These are phyloP conservation scores for Cairneyella variabilis DNA, from an alignment of 495 filamentous ascomycete species.

Conservation along the genomic window DNA sequence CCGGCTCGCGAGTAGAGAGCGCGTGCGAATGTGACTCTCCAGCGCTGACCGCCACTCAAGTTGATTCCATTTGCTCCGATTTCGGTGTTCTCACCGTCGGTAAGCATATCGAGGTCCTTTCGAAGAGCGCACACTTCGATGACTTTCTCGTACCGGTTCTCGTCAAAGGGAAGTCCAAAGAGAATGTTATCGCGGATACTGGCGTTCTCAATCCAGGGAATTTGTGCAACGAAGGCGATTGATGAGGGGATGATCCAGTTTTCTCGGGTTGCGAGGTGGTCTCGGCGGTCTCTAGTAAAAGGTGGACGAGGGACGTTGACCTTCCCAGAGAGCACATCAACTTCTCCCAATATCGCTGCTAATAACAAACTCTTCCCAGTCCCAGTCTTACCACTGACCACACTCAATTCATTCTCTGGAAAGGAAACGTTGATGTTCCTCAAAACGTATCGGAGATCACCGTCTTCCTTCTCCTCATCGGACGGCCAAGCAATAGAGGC, in stretches of 20 bases:
- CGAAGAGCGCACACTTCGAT: conserved; percentile 65
- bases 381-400: conserved; percentile 66
- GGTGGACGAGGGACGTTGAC: conserved; percentile 49
- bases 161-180: conserved; percentile 66
- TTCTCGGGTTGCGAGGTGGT: conserved; percentile 52
- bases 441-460: conserved; percentile 55
- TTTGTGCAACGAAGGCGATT: conserved; percentile 77
- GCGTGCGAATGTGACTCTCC: conserved; percentile 74
- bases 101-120: conserved; percentile 71
- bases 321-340: conserved; percentile 48
- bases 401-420: conserved; percentile 62
- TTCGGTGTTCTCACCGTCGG: conserved; percentile 72
- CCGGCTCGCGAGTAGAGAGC: conserved; percentile 79
- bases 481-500: conserved; percentile 76
- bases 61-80: conserved; percentile 83
- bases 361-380: conserved; percentile 66
- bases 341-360: conserved; percentile 62
- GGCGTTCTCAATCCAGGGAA: conserved; percentile 84
- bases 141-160: conserved; percentile 59
- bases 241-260: conserved; percentile 69
- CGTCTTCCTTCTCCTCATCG: conserved; percentile 44
- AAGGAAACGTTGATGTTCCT: conserved; percentile 60
- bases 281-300: conserved; percentile 41
- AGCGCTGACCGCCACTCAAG: conserved; percentile 78
- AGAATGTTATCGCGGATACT: conserved; percentile 72